Evolutionary conservation across 106 monocot species (phyloP), one percentile per base, ranked within the genome.

Genomic region (Dioscorea alata): DNA sequence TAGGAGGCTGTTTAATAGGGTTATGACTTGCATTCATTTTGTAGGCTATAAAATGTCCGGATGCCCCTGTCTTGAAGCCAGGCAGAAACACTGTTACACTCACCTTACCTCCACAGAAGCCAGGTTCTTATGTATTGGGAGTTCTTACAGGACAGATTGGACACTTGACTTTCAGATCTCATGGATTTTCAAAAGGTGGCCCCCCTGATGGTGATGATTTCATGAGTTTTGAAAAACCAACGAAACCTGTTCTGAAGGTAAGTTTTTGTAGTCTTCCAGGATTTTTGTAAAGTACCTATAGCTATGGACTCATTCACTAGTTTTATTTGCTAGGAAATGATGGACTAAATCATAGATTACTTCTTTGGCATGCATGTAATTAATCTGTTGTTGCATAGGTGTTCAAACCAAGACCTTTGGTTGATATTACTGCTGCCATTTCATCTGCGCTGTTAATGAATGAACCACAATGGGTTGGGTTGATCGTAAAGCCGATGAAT

Each of bases 111-210:
- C 92, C 97, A 67, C 84, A 87, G 67, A 92, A 87, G 63, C 92
- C 92, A 63, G 92, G 92, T 18, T 89, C 92, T 78, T 97, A 97
- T 77, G 92, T 90, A 21, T 73, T 90, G 66, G 92, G 97, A n/a
- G 82, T 92, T 80, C 86, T 97, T 22, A 97, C 92, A 13, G 92
- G 92, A 56, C 97, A 97, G 74, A 97, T 97, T 77, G 97, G 97
- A 49, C 84, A 87, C 21, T 70, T 97, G 53, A 66, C 79, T 68
- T 87, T 97, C 67, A 92, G 97, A 78, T 97, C 97, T n/a, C 97
- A 97, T 85, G 81, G 86, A 58, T 97, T 92, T 59, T 97, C 97
- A 15, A 89, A 89, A 81, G 92, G 82, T 31, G 92, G 92, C 2
- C 85, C 97, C 13, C 78, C 76, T n/a, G 97, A 99, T 22, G 85